Percentiles rank a stretch among this genome's conserved stretches.
These are phyloP conservation scores for Suhomyces anneliseae DNA, from an alignment of 1,139 yeast genomes.

Conservation along the genomic window DNA sequence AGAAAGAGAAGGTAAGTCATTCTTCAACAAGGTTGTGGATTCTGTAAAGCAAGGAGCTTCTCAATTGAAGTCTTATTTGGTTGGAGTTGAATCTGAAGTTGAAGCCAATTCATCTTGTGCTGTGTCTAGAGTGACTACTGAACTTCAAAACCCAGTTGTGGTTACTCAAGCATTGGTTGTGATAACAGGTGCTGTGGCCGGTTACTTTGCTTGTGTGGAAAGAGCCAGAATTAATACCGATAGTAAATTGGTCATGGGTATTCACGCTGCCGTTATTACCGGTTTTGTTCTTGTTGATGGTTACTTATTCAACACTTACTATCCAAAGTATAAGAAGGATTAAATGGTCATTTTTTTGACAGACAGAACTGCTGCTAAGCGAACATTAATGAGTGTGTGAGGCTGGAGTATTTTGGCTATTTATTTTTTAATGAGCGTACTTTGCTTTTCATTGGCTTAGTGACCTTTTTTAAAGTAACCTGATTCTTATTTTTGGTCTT, in stretches of 20 bases:
- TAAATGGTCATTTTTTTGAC: not conserved
- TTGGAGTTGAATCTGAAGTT: conserved; percentile 1
- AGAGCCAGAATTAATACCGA: conserved; percentile 50
- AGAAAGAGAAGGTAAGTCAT: conserved; percentile 26
- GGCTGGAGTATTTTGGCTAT: no score
- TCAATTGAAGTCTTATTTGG: conserved; percentile 10
- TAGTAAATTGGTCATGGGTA: conserved; percentile 48
- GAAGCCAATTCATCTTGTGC: conserved; percentile 1
- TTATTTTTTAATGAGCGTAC: no score
- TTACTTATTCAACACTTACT: conserved; percentile 51
- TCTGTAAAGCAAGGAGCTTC: conserved; percentile 11
- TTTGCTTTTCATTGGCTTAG: no score
- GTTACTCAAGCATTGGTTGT: conserved; percentile 53
- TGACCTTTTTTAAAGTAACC: no score
- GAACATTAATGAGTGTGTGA: no score
- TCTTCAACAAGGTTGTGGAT: conserved; percentile 19
- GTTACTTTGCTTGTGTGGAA: conserved; percentile 53
- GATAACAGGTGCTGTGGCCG: conserved; percentile 49
- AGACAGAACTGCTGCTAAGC: no score
- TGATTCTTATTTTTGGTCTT: no score
- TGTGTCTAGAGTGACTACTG: conserved; percentile 18
- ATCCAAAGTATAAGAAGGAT: conserved; percentile 49
- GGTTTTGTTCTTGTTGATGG: conserved; percentile 59
- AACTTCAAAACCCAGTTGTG: conserved; percentile 65
- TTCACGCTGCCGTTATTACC: conserved; percentile 54